These are phyloP conservation scores for Musa acuminata DNA, from an alignment of 176 grass and related monocot genomes.

Conservation along the genomic window DNA sequence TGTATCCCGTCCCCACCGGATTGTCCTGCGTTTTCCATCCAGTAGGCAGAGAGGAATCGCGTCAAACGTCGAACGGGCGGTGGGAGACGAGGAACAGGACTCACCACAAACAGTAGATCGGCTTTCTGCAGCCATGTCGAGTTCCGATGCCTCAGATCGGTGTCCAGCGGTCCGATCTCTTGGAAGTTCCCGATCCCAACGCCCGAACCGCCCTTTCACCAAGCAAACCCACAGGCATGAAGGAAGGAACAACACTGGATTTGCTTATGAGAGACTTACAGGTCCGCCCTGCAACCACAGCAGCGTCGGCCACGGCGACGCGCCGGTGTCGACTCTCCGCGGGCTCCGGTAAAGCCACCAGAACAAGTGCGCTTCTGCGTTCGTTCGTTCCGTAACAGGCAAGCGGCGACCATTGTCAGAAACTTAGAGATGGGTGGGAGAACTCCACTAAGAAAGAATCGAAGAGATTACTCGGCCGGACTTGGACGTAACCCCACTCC, in stretches of 20 bases:
- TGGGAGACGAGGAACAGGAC: no score
- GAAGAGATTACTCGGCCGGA: slow-evolving; percentile 61
- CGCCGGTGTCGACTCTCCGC: slow-evolving; percentile 35
- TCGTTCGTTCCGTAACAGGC: neutral
- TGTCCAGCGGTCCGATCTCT: slow-evolving; percentile 78
- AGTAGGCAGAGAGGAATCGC: no score
- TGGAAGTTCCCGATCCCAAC: slow-evolving; percentile 76
- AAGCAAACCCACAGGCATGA: neutral
- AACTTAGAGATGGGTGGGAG: neutral
- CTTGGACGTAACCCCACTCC: slow-evolving; percentile 84
- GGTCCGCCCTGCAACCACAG: slow-evolving; percentile 91
- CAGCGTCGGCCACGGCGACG: slow-evolving; percentile 67
- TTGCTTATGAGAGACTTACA: slow-evolving; percentile 18
- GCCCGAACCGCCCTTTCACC: slow-evolving; percentile 51
- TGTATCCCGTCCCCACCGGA: slow-evolving; percentile 80
- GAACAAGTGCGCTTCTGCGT: slow-evolving; percentile 89
- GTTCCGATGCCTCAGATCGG: slow-evolving; percentile 41
- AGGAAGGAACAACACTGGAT: neutral
- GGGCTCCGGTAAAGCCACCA: slow-evolving; percentile 86
- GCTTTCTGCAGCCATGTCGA: slow-evolving; percentile 73
- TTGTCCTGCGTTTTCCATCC: slow-evolving; percentile 42
- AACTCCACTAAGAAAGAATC: neutral
- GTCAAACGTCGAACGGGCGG: no score
- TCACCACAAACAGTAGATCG: slow-evolving; percentile 78
- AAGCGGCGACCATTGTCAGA: neutral